A percentile compares a stretch with the other conserved stretches of the same genome.
phyloP scores from a whole-genome alignment of 2,329 filamentous ascomycete genomes.

The Arthrobotrys musiformis region DNA sequence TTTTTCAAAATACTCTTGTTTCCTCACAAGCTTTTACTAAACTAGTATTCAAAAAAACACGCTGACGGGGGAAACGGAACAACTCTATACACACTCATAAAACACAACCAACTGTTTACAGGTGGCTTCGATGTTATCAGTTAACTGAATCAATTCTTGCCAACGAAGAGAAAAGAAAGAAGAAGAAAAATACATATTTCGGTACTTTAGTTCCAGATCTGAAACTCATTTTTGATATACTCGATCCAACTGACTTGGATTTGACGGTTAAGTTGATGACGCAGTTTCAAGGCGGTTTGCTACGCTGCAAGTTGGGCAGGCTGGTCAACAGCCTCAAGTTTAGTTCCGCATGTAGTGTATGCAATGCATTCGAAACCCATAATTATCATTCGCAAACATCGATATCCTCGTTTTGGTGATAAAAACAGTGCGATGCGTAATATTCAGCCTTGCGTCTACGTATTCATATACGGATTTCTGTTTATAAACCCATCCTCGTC shows the following conservation, averaged over 20 bases:
- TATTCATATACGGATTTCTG: background rate
- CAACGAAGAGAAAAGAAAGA: background rate
- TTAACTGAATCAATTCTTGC: conserved; percentile 6
- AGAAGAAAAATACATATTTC: background rate
- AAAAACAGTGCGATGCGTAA: background rate
- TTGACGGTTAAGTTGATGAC: background rate
- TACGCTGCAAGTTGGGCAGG: background rate
- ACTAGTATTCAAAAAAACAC: background rate
- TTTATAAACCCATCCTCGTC: background rate
- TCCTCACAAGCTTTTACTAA: background rate
- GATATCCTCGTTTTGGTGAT: background rate
- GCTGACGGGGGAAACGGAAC: background rate
- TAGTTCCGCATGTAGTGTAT: conserved; percentile 6
- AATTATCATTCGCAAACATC: background rate
- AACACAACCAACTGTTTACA: background rate
- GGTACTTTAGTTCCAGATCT: background rate
- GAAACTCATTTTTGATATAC: conserved; percentile 3
- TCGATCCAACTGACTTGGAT: conserved; percentile 4
- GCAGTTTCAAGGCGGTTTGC: conserved; percentile 10
- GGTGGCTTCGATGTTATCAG: background rate
- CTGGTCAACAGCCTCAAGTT: background rate
- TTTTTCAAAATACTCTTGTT: background rate
- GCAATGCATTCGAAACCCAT: background rate
- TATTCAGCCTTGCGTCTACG: conserved; percentile 3
- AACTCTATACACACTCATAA: background rate